Conservation (phyloP, 179 eudicot species). For the Actinidia chinensis region DNA sequence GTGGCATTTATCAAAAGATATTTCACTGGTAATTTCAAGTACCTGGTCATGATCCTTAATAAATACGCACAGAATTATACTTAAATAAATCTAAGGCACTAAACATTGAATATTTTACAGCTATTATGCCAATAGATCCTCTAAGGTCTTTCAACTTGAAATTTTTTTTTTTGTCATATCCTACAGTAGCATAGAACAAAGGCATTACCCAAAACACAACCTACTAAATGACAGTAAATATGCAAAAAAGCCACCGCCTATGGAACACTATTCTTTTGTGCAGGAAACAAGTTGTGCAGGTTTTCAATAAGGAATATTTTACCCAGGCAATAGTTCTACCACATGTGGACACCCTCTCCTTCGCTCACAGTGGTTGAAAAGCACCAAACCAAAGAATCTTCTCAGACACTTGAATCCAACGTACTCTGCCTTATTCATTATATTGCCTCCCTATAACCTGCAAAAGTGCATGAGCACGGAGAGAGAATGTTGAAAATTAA, state of each 20-base stretch:
- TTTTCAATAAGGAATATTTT: constrained; percentile 89
- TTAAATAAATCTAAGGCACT: constrained; percentile 95
- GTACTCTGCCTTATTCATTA: constrained; percentile 90
- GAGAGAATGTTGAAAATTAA: background rate
- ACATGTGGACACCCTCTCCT: constrained; percentile 98
- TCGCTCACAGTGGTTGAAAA: constrained; percentile 97
- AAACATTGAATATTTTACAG: constrained; percentile 93
- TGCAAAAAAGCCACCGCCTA: background rate
- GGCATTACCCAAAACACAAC: background rate
- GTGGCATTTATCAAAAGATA: background rate
- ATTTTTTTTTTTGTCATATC: constrained; percentile 59
- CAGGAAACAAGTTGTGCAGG: constrained; percentile 91
- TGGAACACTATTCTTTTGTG: constrained; percentile 57
- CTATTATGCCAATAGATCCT: constrained; percentile 90
- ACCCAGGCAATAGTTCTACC: constrained; percentile 97
- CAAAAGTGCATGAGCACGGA: constrained; percentile 7
- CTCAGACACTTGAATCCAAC: constrained; percentile 88
- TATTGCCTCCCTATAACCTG: constrained; percentile 98
- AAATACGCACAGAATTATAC: constrained; percentile 87
- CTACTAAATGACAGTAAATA: background rate
- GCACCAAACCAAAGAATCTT: constrained; percentile 67
- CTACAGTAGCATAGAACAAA: constrained; percentile 39
- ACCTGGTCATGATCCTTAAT: constrained; percentile 91
- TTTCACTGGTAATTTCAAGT: constrained; percentile 9
- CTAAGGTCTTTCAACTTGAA: constrained; percentile 81